Conservation (phyloP, 2,329 filamentous ascomycete genomes). For the Apiospora sp. region DNA sequence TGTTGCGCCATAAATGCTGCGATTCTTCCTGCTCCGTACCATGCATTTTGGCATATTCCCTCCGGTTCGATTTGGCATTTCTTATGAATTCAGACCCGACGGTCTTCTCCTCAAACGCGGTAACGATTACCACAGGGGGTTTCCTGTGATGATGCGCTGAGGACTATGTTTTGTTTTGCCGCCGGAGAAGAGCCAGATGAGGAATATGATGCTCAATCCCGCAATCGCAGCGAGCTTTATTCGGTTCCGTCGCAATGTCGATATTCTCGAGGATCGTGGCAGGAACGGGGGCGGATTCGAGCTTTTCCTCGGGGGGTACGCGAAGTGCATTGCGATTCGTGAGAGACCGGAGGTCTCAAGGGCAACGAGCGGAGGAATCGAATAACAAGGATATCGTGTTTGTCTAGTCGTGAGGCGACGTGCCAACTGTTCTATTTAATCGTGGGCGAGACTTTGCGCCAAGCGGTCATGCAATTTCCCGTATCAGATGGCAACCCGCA, state of each 20-base stretch:
- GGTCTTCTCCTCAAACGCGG: slow-evolving; percentile 75
- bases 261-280: slow-evolving; percentile 63
- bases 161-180: slow-evolving; percentile 38
- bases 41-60: slow-evolving; percentile 84
- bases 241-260: slow-evolving; percentile 67
- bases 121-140: slow-evolving; percentile 80
- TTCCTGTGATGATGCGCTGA: slow-evolving; percentile 54
- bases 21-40: slow-evolving; percentile 59
- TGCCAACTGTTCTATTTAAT: neutral
- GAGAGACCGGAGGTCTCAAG: neutral
- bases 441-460: slow-evolving; percentile 16
- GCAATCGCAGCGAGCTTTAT: slow-evolving; percentile 65
- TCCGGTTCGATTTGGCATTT: slow-evolving; percentile 81
- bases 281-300: slow-evolving; percentile 79
- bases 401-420: neutral
- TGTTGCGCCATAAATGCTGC: neutral
- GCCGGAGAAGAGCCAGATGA: slow-evolving; percentile 67
- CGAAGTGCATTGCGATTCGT: slow-evolving; percentile 78
- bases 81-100: slow-evolving; percentile 74
- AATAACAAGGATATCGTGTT: neutral
- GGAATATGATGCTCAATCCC: slow-evolving; percentile 60
- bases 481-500: slow-evolving; percentile 16
- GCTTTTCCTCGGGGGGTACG: slow-evolving; percentile 84
- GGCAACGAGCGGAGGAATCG: neutral
- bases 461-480: slow-evolving; percentile 12